phyloP scores from a whole-genome alignment of 176 grass and related monocot genomes.

The Rhynchospora pubera region DNA sequence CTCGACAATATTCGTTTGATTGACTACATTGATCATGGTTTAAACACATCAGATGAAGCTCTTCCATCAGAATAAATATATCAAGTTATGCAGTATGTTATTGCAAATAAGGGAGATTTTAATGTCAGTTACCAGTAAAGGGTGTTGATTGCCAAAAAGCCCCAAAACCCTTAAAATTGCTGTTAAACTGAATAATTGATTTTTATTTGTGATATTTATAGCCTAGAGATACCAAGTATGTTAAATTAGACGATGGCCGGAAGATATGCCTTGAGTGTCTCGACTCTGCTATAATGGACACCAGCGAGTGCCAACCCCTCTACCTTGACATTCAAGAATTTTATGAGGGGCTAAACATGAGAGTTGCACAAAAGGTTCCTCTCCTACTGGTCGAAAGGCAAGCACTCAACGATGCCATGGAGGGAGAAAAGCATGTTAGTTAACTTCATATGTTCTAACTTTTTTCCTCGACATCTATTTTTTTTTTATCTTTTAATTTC shows the following conservation, averaged over 20 bases:
- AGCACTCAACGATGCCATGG: slow-evolving; percentile 95
- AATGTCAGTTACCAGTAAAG: background rate
- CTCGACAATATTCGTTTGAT: background rate
- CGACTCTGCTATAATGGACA: slow-evolving; percentile 89
- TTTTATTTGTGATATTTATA: slow-evolving; percentile 27
- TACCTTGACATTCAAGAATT: slow-evolving; percentile 85
- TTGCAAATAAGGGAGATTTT: background rate
- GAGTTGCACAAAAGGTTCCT: slow-evolving; percentile 87
- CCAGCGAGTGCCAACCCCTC: slow-evolving; percentile 74
- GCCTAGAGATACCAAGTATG: slow-evolving; percentile 85
- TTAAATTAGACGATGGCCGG: slow-evolving; percentile 72
- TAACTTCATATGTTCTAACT: background rate
- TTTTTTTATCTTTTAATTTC: background rate
- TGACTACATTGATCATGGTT: background rate
- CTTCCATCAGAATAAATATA: background rate
- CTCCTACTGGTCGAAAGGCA: slow-evolving; percentile 93
- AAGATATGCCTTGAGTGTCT: slow-evolving; percentile 93
- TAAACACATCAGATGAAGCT: background rate
- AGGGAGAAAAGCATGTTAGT: slow-evolving; percentile 85
- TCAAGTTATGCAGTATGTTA: background rate
- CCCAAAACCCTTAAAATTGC: slow-evolving; percentile 7
- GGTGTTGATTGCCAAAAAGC: background rate
- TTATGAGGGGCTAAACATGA: slow-evolving; percentile 96
- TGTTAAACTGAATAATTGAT: slow-evolving; percentile 25
- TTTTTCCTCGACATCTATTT: background rate